Evolutionary conservation across 371 early-diverging fungal genomes (phyloP), one percentile per base, ranked within the genome.

Genomic region (Mucor irregularis): DNA sequence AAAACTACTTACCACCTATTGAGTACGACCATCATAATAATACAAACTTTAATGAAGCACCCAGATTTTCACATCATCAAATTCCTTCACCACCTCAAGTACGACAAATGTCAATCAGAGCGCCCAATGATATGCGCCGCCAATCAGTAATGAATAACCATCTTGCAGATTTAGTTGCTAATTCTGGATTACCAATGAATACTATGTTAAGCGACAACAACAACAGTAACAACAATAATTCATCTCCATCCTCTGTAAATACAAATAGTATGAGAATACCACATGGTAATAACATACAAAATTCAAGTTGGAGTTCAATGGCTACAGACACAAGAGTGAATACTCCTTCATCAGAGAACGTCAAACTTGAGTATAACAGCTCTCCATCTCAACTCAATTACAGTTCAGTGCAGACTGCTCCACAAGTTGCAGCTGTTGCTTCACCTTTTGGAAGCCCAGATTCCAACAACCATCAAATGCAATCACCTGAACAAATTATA

Each of bases 1-100:
- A 72, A 28, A 65, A 66, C 25, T 76, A 71, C 24, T 43, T 76
- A 28, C 68, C 76, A 2, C 42, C 58, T 21, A 24, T 50, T 35
- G n/a, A 26, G 1, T 43, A 34, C 17, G 14, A 42, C 13, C 8
- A 49, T 7, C 4, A 43, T 43, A 43, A 43, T 24, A 43, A 9
- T 33, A 21, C 13, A 45, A 28, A 26, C 14, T 11, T 16, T 43
- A 13, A 22, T 43, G 9, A n/a, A n/a, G n/a, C n/a, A n/a, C n/a
- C n/a, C n/a, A n/a, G n/a, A n/a, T n/a, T n/a, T n/a, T n/a, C n/a
- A n/a, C n/a, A n/a, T n/a, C 28, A 44, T 44, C 26, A 26, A 13
- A n/a, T 6, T n/a, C n/a, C n/a, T n/a, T n/a, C n/a, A n/a, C n/a
- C n/a, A n/a, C n/a, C n/a, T 5, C 38, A 38, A 14, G 38, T n/a